Evolutionary conservation across 208 protist genomes (phyloP).

Genomic region (Leishmania guyanensis): DNA sequence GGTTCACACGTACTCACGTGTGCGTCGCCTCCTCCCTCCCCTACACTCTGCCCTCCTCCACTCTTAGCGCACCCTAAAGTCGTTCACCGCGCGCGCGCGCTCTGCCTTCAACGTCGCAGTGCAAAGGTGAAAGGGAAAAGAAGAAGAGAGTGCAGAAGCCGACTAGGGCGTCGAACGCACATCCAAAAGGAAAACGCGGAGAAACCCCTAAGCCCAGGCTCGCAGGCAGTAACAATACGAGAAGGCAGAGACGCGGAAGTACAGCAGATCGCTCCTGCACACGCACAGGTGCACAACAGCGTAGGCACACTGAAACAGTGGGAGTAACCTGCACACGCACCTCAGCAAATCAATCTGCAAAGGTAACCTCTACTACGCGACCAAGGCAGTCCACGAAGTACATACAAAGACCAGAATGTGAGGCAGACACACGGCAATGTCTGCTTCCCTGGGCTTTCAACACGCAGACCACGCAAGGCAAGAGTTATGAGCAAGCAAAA

Average conservation of each 20-base stretch:
- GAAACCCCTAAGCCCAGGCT: not conserved
- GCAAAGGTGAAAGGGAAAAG: not conserved
- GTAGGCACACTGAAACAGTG: not conserved
- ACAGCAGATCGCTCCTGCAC: not conserved
- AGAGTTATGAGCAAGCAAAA: slow-evolving; percentile 15
- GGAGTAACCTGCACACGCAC: not conserved
- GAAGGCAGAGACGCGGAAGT: not conserved
- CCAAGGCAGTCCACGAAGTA: not conserved
- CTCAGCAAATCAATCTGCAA: not conserved
- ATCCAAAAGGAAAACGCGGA: not conserved
- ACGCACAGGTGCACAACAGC: not conserved
- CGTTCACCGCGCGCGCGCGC: not conserved
- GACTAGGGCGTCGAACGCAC: not conserved
- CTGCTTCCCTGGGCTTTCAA: not conserved
- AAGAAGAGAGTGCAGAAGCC: not conserved
- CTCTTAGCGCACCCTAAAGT: not conserved
- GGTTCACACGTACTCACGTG: not conserved
- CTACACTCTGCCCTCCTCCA: not conserved
- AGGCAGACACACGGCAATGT: not conserved
- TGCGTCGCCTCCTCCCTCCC: not conserved
- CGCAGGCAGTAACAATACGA: not conserved
- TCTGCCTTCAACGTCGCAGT: not conserved
- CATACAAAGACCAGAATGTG: not conserved
- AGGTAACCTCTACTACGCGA: not conserved
- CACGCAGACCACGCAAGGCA: not conserved